A percentile compares a stretch with the other conserved stretches of the same genome.
Conservation (phyloP, 345 rosid genomes). For the Pugionium cornutum region DNA sequence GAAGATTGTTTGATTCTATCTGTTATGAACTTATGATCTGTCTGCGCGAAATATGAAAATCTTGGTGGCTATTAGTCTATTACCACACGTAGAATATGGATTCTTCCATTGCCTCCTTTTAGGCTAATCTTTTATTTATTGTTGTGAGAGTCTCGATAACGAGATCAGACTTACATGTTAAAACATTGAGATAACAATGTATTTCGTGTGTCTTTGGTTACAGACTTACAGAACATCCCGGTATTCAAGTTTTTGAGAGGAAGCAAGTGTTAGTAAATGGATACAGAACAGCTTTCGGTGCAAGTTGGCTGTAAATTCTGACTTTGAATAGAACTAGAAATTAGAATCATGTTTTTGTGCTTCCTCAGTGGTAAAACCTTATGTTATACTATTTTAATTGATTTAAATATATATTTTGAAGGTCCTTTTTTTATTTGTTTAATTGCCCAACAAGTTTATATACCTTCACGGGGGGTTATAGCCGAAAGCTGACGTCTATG, state of each 20-base stretch:
- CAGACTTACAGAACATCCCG: not conserved
- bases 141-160: too few species aligned
- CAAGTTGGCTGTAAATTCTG: slow-evolving; percentile 26
- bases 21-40: not conserved
- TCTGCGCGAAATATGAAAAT: slow-evolving; percentile 4
- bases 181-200: slow-evolving; percentile 3
- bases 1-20: not conserved
- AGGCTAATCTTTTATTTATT: not conserved
- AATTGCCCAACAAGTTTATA: slow-evolving; percentile 20
- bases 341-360: slow-evolving; percentile 1
- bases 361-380: not conserved
- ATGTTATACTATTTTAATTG: not conserved
- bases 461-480: slow-evolving; percentile 23
- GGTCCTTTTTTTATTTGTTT: slow-evolving; percentile 7
- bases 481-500: slow-evolving; percentile 34
- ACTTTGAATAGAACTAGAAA: slow-evolving; percentile 21
- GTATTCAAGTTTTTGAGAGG: slow-evolving; percentile 11
- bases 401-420: not conserved
- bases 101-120: not conserved
- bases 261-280: slow-evolving; percentile 19
- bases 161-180: too few species aligned
- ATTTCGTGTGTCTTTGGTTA: not conserved
- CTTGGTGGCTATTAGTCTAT: not conserved
- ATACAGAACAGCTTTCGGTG: slow-evolving; percentile 15
- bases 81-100: not conserved